Evolutionary conservation across 768 basidiomycete species (phyloP).

Genomic region (Lentinula lateritia): DNA sequence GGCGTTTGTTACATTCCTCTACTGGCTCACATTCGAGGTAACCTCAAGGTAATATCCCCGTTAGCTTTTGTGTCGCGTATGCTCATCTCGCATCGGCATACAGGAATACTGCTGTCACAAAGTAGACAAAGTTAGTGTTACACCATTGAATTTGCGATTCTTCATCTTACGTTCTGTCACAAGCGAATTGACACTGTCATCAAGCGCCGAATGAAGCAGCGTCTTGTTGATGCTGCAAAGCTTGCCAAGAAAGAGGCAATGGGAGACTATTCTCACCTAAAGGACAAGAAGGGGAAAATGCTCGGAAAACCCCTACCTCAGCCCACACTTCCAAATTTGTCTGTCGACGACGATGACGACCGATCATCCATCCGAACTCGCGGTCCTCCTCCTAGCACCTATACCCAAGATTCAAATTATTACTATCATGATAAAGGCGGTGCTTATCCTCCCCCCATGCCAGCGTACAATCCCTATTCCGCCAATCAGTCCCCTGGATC

Average conservation of each 20-base stretch:
- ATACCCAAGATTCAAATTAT: slow-evolving; percentile 49
- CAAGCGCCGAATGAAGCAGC: slow-evolving; percentile 85
- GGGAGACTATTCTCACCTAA: slow-evolving; percentile 87
- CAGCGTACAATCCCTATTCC: slow-evolving; percentile 67
- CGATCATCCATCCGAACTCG: slow-evolving; percentile 53
- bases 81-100: not conserved
- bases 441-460: slow-evolving; percentile 68
- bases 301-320: slow-evolving; percentile 80
- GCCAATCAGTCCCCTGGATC: slow-evolving; percentile 44
- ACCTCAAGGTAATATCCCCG: slow-evolving; percentile 68
- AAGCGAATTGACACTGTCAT: slow-evolving; percentile 92
- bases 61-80: not conserved
- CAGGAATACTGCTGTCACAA: slow-evolving; percentile 98
- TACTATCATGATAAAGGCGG: slow-evolving; percentile 48
- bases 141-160: not conserved
- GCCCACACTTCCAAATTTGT: slow-evolving; percentile 90
- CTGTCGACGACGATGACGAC: slow-evolving; percentile 77
- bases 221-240: slow-evolving; percentile 73
- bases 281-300: slow-evolving; percentile 87
- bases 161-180: slow-evolving; percentile 7
- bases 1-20: slow-evolving; percentile 91
- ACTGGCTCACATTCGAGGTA: slow-evolving; percentile 92
- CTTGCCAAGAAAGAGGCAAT: slow-evolving; percentile 87
- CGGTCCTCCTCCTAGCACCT: slow-evolving; percentile 45
- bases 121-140: slow-evolving; percentile 78